Conservation (phyloP, 2,329 filamentous ascomycete genomes). For the Arthrobotrys iridis region DNA sequence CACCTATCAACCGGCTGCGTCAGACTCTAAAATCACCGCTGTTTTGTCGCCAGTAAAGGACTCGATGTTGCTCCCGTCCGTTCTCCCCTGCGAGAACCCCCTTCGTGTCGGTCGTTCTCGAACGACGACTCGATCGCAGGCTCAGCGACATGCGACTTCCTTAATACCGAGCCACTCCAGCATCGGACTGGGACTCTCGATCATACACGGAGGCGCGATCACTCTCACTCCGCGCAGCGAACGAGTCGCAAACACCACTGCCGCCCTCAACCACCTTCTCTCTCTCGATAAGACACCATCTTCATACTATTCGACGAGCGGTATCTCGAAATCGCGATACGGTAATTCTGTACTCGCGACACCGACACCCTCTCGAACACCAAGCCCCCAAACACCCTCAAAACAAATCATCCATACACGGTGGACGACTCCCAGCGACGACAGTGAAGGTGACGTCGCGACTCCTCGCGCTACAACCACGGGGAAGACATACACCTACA, state of each 20-base stretch:
- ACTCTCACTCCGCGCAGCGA: slow-evolving; percentile 44
- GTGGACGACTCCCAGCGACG: slow-evolving; percentile 45
- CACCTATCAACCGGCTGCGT: neutral
- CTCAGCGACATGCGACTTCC: slow-evolving; percentile 48
- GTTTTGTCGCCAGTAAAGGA: slow-evolving; percentile 48
- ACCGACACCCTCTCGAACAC: slow-evolving; percentile 49
- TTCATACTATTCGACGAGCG: slow-evolving; percentile 1
- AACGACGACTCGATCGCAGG: slow-evolving; percentile 49
- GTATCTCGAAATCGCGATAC: slow-evolving; percentile 44
- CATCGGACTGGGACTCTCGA: slow-evolving; percentile 43
- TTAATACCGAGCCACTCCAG: slow-evolving; percentile 26
- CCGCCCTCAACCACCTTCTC: slow-evolving; percentile 45
- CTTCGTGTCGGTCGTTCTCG: slow-evolving; percentile 52
- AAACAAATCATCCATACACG: slow-evolving; percentile 41
- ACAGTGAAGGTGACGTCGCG: slow-evolving; percentile 34
- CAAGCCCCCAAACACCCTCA: slow-evolving; percentile 48
- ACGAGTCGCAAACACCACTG: slow-evolving; percentile 44
- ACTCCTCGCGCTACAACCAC: slow-evolving; percentile 27
- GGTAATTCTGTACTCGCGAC: slow-evolving; percentile 33
- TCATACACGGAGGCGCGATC: slow-evolving; percentile 4
- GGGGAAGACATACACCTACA: slow-evolving; percentile 49
- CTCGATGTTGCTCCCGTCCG: slow-evolving; percentile 51
- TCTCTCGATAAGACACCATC: slow-evolving; percentile 47
- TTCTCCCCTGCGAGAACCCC: slow-evolving; percentile 54
- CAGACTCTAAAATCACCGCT: slow-evolving; percentile 9